Percentiles rank a stretch among this genome's conserved stretches.
Evolutionary conservation across 169 alveolate genomes (phyloP).

Genomic region (Plasmodium knowlesi): DNA sequence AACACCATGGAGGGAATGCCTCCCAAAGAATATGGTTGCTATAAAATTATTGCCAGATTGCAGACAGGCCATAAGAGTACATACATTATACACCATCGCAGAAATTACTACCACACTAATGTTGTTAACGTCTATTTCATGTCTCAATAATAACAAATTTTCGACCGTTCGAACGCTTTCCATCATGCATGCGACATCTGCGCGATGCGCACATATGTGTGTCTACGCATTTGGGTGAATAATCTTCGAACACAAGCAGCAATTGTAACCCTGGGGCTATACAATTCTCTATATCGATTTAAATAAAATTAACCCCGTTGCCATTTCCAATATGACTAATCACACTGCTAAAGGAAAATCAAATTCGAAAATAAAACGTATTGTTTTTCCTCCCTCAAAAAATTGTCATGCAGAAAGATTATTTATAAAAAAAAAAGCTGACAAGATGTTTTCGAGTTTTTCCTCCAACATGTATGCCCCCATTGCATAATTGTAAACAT

Average conservation of each 20-base stretch:
- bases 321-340: neutral
- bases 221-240: neutral
- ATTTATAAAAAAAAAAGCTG: neutral
- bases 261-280: neutral
- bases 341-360: neutral
- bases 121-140: neutral
- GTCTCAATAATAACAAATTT: neutral
- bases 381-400: neutral
- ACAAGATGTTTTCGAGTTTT: neutral
- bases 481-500: neutral
- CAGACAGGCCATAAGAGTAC: neutral
- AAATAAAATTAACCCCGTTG: neutral
- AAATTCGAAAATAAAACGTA: neutral
- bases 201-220: neutral
- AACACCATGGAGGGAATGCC: neutral
- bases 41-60: neutral
- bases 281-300: neutral
- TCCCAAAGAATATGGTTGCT: neutral
- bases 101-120: neutral
- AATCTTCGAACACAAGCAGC: neutral
- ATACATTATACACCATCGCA: neutral
- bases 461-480: neutral
- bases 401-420: neutral
- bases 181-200: neutral
- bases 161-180: neutral